Base-by-base conservation (phyloP, 1,284 basidiomycete species). In the Cutaneotrichosporon cavernicola region DNA sequence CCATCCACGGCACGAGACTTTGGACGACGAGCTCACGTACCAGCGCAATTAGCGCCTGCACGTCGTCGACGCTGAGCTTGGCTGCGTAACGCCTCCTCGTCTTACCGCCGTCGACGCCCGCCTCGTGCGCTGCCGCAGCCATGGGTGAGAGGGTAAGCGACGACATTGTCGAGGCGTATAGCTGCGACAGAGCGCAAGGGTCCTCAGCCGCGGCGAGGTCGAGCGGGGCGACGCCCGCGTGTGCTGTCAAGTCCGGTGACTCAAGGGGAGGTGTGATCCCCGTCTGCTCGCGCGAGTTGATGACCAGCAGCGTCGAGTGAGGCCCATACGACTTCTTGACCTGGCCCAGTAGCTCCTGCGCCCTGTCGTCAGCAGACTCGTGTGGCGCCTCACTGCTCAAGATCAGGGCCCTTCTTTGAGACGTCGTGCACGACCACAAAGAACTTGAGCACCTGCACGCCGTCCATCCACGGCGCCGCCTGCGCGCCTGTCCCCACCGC, bases 1-100 rank as follows among this genome's bases (percentile, higher is more conserved):
- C 96, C 91, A 99, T 94, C 89, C 91, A 97, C 0, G 96, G 96
- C 4, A 98, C 81, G 40, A 99, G 82, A 72, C 90, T 94, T 86
- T 93, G 92, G 5, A 90, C 88, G 2, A 93, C 86, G 70, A 98
- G 89, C 76, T 98, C 96, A 52, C 95, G 86, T 7, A 93, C 86
- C 70, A 98, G 93, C 51, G 87, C 86, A 0, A 88, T 88, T 30
- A 91, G 86, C 65, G 88, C 86, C 65, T 90, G 86, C 11, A 94
- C 90, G 78, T 98, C 95, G 55, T 85, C 84, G 64, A 91, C 87
- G 8, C 84, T 84, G 76, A 97, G 81, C 46, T 82, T 83, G 0
- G 70, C 55, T 1, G 73, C 79, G 50, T 78, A 75, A 21, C 72
- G 63, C 58, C 73, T 74, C 21, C 53, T 61, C 10, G 71, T 63